Evolutionary conservation across 176 grass and related monocot species (phyloP), one percentile per base, ranked within the genome.

Genomic region (Lolium rigidum): DNA sequence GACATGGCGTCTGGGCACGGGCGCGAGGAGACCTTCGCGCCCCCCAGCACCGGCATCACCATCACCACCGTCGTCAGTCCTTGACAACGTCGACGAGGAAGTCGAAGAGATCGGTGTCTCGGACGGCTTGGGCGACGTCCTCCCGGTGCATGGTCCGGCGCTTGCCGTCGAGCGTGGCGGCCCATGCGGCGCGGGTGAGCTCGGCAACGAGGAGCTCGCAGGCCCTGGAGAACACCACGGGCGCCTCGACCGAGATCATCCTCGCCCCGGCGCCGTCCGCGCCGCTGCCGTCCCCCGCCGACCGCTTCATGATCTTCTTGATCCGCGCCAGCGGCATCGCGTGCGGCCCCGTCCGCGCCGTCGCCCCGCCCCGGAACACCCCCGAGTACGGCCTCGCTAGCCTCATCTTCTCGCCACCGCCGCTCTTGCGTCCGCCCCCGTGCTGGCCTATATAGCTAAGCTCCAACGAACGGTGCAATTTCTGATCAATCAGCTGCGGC

Each of bases 281-380:
- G 62, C 75, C 69, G 77, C 74, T 24, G 63, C 39, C 20, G 69
- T 81, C 82, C 78, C 85, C 86, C 82, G 90, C 82, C 20, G 84
- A 89, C 14, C 59, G 87, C 84, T 92, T 92, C 90, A 94, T 94
- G 85, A 94, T 92, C 93, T 91, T 89, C 84, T 94, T 94, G 82
- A 94, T 92, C 72, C 93, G 79, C 22, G 93, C 93, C 55, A 94
- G 87, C 68, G 93, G 93, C 18, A 94, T 90, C 59, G 87, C 75
- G 84, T 94, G 92, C 63, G 89, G 92, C 0, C 92, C 92, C 43
- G 89, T 94, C 70, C 92, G 51, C 26, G 86, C 70, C 57, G 89
- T 82, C 48, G 88, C 83, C 9, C 89, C 84, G 77, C 85, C 76
- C 59, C 80, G 15, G 81, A 87, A 87, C 20, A 91, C 87, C 26